Evolutionary conservation across 2,329 filamentous ascomycete genomes (phyloP).

Genomic region (Verticillium nubilum): DNA sequence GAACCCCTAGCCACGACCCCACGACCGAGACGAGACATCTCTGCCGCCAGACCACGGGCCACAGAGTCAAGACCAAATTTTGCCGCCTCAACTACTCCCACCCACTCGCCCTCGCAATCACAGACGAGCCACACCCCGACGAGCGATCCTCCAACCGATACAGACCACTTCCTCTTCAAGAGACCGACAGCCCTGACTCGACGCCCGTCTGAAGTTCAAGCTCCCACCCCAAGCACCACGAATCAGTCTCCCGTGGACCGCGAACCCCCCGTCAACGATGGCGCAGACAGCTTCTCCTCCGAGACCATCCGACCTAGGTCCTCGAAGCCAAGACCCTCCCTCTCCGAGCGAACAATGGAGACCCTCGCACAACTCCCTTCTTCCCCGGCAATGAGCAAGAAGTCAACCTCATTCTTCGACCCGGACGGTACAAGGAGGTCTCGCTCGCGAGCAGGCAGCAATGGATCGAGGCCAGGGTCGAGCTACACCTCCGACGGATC

Average conservation of each 20-base stretch:
- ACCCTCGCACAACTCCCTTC: slow-evolving; percentile 73
- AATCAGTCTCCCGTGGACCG: slow-evolving; percentile 1
- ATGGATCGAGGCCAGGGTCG: slow-evolving; percentile 46
- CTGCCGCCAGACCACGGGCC: not conserved
- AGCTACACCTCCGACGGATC: slow-evolving; percentile 59
- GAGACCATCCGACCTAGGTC: slow-evolving; percentile 12
- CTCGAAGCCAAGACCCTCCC: slow-evolving; percentile 44
- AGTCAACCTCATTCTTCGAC: slow-evolving; percentile 69
- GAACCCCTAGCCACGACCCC: slow-evolving; percentile 8
- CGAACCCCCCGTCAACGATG: slow-evolving; percentile 3
- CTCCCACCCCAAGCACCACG: slow-evolving; percentile 1
- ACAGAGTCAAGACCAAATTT: slow-evolving; percentile 4
- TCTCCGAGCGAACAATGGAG: slow-evolving; percentile 82
- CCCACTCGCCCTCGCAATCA: slow-evolving; percentile 4
- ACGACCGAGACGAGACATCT: slow-evolving; percentile 4
- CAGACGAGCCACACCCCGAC: slow-evolving; percentile 5
- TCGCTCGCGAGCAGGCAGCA: slow-evolving; percentile 37
- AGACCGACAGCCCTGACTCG: slow-evolving; percentile 19
- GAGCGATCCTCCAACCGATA: slow-evolving; percentile 14
- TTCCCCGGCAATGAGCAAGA: slow-evolving; percentile 64
- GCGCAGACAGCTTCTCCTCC: slow-evolving; percentile 9
- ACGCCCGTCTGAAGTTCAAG: slow-evolving; percentile 18
- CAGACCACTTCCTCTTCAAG: not conserved
- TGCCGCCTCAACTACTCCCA: slow-evolving; percentile 1
- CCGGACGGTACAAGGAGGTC: slow-evolving; percentile 54